Base-by-base conservation (phyloP, 768 basidiomycete genomes). In the Stropharia rugosoannulata region DNA sequence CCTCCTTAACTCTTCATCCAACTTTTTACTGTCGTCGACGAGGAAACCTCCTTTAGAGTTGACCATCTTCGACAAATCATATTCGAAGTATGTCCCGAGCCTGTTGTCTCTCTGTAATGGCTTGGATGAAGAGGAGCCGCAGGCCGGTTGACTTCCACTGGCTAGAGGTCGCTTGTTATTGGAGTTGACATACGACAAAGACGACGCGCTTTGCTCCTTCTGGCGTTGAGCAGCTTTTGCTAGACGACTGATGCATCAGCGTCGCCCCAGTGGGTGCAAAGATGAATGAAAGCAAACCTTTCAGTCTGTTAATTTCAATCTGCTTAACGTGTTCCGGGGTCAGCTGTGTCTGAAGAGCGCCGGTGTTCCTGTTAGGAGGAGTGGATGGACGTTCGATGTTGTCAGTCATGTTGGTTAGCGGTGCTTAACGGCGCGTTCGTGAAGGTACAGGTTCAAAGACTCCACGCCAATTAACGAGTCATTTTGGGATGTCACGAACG, bases 21-120 rank as follows among this genome's bases (percentile, higher is more conserved):
- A 80, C 59, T 90, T 89, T 61, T 85, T 84, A n/a, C 84, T 86
- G 42, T 96, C 95, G 59, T 96, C 92, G 5, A 96, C 79, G 65
- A 99, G 72, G 70, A 98, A 99, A 1, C 97, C 97, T 49, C 96
- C 97, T 68, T 95, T 90, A 7, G 94, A 89, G 69, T 99, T 98
- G 66, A 94, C 88, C 86, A 98, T 91, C 78, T 97, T 98, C 11
- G 90, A 90, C 12, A 98, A 72, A 69, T 98, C 95, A 83, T 97
- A 98, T 61, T 98, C 96, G 61, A 96, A 96, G 74, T 98, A 98
- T 46, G 84, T 91, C 25, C 93, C 96, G 10, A 94, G 76, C 35
- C 90, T 82, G 11, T 86, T 81, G 62, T 94, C 90, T 6, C 89
- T 83, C 64, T 83, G 83, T 52, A 93, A 73, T 51, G 80, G 76